Evolutionary conservation across 768 basidiomycete species (phyloP).

Genomic region (Auriscalpium microsporum): DNA sequence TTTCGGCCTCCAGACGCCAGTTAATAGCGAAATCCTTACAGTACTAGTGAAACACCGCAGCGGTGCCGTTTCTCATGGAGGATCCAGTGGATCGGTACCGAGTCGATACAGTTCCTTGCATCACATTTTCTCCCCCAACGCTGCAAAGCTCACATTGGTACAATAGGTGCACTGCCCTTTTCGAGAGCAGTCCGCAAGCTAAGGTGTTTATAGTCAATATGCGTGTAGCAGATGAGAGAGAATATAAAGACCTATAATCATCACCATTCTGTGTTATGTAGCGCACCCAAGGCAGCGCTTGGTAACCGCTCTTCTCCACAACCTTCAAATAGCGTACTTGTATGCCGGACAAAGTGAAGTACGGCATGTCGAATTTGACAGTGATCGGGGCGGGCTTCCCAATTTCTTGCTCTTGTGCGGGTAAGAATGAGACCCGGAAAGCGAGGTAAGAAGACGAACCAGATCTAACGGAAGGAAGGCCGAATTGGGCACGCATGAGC

Average conservation of each 20-base stretch:
- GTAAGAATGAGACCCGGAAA: background rate
- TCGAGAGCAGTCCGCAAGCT: slow-evolving; percentile 68
- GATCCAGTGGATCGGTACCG: too few species aligned
- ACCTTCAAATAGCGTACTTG: slow-evolving; percentile 98
- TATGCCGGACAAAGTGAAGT: slow-evolving; percentile 95
- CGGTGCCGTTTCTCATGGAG: too few species aligned
- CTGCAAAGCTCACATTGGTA: slow-evolving; percentile 22
- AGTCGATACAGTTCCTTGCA: too few species aligned
- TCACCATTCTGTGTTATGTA: slow-evolving; percentile 91
- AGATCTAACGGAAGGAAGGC: slow-evolving; percentile 84
- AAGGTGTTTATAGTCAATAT: background rate
- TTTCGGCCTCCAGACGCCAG: too few species aligned
- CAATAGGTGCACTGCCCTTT: slow-evolving; percentile 59
- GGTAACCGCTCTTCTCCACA: slow-evolving; percentile 97
- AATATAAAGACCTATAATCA: slow-evolving; percentile 66
- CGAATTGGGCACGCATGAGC: slow-evolving; percentile 96
- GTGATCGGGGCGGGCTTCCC: slow-evolving; percentile 92
- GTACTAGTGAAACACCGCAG: too few species aligned
- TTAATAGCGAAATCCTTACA: too few species aligned
- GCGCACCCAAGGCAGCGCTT: slow-evolving; percentile 91
- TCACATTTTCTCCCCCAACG: too few species aligned
- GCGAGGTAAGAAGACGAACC: slow-evolving; percentile 43
- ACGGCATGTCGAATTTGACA: slow-evolving; percentile 97
- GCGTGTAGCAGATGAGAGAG: background rate
- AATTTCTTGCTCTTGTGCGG: slow-evolving; percentile 50